A percentile compares a stretch with the other conserved stretches of the same genome.
These are phyloP conservation scores for Lepidium aucheri DNA, from an alignment of 345 rosid genomes.

Conservation along the genomic window DNA sequence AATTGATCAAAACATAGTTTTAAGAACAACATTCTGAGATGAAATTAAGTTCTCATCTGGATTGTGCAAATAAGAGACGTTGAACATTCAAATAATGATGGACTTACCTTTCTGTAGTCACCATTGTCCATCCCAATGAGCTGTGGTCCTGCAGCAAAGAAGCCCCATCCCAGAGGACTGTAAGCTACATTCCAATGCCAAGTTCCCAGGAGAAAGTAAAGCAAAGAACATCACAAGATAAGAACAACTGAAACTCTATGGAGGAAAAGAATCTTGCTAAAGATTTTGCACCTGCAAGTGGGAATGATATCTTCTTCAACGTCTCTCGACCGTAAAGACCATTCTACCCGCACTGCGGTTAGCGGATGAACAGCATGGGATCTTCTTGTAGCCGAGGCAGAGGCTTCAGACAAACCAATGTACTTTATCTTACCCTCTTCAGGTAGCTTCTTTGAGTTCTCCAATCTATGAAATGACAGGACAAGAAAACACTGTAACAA, in stretches of 20 bases:
- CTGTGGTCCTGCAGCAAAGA: constrained; percentile 45
- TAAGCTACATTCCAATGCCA: constrained; percentile 64
- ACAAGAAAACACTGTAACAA: neutral
- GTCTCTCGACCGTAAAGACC: constrained; percentile 67
- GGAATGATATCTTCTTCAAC: constrained; percentile 52
- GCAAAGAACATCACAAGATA: neutral
- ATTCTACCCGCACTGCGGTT: constrained; percentile 51
- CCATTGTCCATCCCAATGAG: constrained; percentile 26
- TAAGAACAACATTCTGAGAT: neutral
- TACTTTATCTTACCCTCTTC: constrained; percentile 69
- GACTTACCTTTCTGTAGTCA: constrained; percentile 39
- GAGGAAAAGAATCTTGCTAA: neutral
- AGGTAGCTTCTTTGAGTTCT: constrained; percentile 54
- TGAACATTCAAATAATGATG: neutral
- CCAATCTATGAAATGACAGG: constrained; percentile 18
- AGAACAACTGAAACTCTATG: neutral
- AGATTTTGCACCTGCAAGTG: neutral
- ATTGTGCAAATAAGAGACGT: neutral
- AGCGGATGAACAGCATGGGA: constrained; percentile 57
- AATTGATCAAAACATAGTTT: neutral
- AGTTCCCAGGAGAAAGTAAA: constrained; percentile 40
- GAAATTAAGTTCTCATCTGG: neutral
- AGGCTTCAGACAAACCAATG: constrained; percentile 57
- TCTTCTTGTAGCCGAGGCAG: constrained; percentile 57
- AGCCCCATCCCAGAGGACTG: constrained; percentile 60